Percentiles rank a stretch among this genome's conserved stretches.
Conservation (phyloP, 441 rosid species). For the California macrophylla region DNA sequence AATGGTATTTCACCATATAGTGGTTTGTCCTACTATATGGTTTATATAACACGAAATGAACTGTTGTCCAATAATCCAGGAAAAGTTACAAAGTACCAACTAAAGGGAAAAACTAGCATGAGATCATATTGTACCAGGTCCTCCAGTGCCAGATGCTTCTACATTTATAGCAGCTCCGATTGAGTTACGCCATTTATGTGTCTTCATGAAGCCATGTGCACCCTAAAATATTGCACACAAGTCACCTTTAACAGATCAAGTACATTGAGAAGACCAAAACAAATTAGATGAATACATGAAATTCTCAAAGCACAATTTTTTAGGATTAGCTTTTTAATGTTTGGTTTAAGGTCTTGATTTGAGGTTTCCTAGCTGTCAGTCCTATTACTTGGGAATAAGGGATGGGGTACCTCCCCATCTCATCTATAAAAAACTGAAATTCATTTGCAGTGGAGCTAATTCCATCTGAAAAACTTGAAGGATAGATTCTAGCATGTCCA, state of each 20-base stretch:
- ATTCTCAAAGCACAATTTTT: constrained; percentile 11
- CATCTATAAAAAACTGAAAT: not conserved
- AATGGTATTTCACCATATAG: not conserved
- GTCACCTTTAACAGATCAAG: constrained; percentile 9
- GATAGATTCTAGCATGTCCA: not conserved
- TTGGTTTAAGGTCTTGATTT: not conserved
- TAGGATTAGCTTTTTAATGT: constrained; percentile 10
- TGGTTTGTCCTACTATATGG: not conserved
- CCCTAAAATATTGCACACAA: constrained; percentile 49
- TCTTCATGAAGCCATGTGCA: constrained; percentile 87
- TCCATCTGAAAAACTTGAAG: not conserved
- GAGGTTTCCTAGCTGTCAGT: not conserved
- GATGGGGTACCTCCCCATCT: not conserved
- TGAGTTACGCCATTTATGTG: constrained; percentile 71
- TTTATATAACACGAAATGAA: constrained; percentile 2
- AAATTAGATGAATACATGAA: constrained; percentile 2
- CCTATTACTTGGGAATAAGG: not conserved
- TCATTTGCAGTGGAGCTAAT: not conserved
- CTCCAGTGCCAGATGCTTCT: constrained; percentile 96
- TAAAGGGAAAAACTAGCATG: constrained; percentile 8
- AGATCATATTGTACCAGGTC: constrained; percentile 53
- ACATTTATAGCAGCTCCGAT: constrained; percentile 88
- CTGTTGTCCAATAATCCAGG: not conserved
- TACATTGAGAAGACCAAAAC: constrained; percentile 4
- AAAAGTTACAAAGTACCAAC: not conserved